These are phyloP conservation scores for Biscogniauxia sp. DNA, from an alignment of 2,329 filamentous ascomycete genomes.

Conservation along the genomic window DNA sequence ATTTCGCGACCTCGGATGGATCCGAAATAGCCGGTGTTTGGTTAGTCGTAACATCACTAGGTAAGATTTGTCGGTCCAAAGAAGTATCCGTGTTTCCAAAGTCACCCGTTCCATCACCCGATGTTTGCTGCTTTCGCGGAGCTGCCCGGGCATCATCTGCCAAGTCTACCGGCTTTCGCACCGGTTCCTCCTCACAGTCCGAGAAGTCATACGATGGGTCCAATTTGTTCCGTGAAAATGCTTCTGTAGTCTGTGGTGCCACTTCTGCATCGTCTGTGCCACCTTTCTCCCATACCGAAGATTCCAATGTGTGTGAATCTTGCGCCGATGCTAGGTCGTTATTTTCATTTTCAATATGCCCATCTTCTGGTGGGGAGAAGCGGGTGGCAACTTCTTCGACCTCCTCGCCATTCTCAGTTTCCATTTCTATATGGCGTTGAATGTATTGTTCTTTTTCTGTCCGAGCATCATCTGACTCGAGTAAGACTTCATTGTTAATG, in stretches of 20 bases:
- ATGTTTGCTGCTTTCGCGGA: not conserved
- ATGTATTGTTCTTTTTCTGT: not conserved
- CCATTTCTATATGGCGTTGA: not conserved
- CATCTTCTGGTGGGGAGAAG: not conserved
- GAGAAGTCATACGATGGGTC: slow-evolving; percentile 1
- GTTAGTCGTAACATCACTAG: not conserved
- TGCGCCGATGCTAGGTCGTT: not conserved
- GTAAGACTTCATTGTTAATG: not conserved
- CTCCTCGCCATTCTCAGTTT: not conserved
- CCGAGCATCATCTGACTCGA: not conserved
- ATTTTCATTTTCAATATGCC: not conserved
- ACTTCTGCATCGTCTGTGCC: not conserved
- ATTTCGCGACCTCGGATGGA: not conserved
- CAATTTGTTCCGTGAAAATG: slow-evolving; percentile 1
- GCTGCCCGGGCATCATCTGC: not conserved
- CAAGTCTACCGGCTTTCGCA: not conserved
- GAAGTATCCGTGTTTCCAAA: not conserved
- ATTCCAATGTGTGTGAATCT: not conserved
- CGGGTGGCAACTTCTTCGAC: not conserved
- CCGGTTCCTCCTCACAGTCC: slow-evolving; percentile 5
- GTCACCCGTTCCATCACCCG: not conserved
- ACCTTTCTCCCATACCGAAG: not conserved
- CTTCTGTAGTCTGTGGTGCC: slow-evolving; percentile 1
- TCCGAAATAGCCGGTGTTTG: not conserved
- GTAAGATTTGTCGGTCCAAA: not conserved